Conservation (phyloP, 192 early-diverging fungal species). For the Rhizophagus clarus region DNA sequence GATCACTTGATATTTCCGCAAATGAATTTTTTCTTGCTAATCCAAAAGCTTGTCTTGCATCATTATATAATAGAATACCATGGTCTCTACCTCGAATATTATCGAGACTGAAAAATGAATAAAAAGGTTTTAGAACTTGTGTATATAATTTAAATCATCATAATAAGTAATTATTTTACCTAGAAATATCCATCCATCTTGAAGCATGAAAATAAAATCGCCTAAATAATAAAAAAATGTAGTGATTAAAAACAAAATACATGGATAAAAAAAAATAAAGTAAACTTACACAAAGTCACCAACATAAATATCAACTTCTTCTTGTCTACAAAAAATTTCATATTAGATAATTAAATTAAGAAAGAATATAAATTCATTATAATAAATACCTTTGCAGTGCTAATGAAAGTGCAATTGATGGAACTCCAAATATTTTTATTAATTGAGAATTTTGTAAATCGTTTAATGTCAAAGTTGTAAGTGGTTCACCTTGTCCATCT, state of each 20-base stretch:
- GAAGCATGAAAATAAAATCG: not conserved
- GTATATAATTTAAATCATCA: too few species aligned
- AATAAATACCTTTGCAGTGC: not conserved
- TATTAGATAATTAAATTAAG: not conserved
- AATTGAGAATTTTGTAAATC: not conserved
- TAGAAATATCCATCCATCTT: not conserved
- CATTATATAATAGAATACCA: conserved; percentile 4
- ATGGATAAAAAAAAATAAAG: not conserved
- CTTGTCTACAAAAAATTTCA: not conserved
- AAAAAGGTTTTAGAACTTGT: not conserved
- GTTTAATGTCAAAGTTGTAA: not conserved
- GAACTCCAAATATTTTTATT: not conserved
- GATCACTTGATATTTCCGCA: not conserved
- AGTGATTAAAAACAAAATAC: not conserved
- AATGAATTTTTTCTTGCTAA: not conserved
- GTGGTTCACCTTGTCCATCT: not conserved
- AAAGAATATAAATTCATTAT: not conserved
- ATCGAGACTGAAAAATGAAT: not conserved
- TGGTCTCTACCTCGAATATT: not conserved
- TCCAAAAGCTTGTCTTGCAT: not conserved
- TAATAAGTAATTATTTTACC: not conserved
- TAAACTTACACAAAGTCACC: not conserved
- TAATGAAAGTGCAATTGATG: not conserved
- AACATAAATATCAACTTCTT: not conserved
- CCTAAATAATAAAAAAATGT: not conserved